phyloP scores from a whole-genome alignment of 805 yeast species.

The Candida montana region DNA sequence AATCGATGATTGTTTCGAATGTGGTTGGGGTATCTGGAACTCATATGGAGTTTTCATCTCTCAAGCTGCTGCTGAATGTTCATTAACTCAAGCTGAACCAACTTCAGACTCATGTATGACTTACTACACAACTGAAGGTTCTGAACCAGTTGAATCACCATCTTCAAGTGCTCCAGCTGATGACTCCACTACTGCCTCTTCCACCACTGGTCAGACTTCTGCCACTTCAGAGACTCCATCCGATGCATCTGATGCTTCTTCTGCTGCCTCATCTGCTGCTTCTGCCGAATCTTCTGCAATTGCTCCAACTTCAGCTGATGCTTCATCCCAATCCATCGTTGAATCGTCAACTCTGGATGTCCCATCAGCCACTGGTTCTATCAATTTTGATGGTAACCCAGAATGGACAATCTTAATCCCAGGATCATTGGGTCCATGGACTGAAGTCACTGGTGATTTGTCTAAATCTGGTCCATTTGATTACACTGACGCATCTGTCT shows the following conservation, averaged over 20 bases:
- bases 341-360: too few species aligned
- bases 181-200: not conserved
- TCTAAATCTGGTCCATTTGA: too few species aligned
- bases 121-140: not conserved
- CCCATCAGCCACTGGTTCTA: not conserved
- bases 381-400: conserved; percentile 8
- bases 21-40: conserved; percentile 32
- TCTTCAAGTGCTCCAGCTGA: not conserved
- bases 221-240: too few species aligned
- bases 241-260: too few species aligned
- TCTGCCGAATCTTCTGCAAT: not conserved
- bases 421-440: conserved; percentile 20
- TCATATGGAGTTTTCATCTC: conserved; percentile 23
- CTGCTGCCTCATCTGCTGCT: not conserved
- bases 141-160: not conserved
- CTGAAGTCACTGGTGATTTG: conserved; percentile 7
- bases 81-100: conserved; percentile 17
- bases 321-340: not conserved
- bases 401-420: conserved; percentile 14
- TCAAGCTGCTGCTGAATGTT: conserved; percentile 15
- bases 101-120: conserved; percentile 19
- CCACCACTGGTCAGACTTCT: not conserved
- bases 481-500: conserved; percentile 6
- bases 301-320: too few species aligned
- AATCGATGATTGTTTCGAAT: conserved; percentile 26